Evolutionary conservation across 2,329 filamentous ascomycete genomes (phyloP).

Genomic region (Proliferodiscus dingleyae): DNA sequence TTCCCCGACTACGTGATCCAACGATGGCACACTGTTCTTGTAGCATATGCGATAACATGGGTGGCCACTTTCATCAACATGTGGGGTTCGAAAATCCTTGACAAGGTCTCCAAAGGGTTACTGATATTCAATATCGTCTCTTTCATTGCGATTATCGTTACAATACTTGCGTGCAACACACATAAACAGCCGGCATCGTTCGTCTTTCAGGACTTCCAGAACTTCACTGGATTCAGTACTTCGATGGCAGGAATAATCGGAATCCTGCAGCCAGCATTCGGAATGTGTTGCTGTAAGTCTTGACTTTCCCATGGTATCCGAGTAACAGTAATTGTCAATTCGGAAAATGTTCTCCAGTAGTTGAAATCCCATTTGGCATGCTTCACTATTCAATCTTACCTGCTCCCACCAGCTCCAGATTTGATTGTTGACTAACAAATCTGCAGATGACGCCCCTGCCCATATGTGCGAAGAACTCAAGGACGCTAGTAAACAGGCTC

Average conservation of each 20-base stretch:
- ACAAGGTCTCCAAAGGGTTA: conserved; percentile 45
- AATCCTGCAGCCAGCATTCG: conserved; percentile 48
- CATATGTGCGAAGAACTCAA: conserved; percentile 54
- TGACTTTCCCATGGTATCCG: not conserved
- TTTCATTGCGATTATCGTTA: conserved; percentile 47
- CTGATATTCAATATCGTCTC: conserved; percentile 49
- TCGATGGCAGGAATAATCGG: conserved; percentile 49
- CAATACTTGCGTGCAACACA: conserved; percentile 48
- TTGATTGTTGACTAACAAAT: conserved; percentile 28
- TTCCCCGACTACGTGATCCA: conserved; percentile 47
- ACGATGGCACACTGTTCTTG: conserved; percentile 51
- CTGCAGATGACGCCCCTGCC: conserved; percentile 33
- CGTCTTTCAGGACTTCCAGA: conserved; percentile 51
- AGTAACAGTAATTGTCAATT: not conserved
- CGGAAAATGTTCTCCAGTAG: not conserved
- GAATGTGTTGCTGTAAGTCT: conserved; percentile 44
- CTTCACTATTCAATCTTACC: too few species aligned
- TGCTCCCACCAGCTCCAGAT: too few species aligned
- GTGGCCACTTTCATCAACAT: conserved; percentile 44
- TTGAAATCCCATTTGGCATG: too few species aligned
- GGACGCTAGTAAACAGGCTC: conserved; percentile 45
- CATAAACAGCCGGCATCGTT: conserved; percentile 50
- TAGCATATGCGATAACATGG: conserved; percentile 45
- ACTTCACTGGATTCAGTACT: conserved; percentile 46
- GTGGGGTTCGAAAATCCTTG: conserved; percentile 44